phyloP scores from a whole-genome alignment of 2,329 filamentous ascomycete genomes.

The Fonsecaea monophora region DNA sequence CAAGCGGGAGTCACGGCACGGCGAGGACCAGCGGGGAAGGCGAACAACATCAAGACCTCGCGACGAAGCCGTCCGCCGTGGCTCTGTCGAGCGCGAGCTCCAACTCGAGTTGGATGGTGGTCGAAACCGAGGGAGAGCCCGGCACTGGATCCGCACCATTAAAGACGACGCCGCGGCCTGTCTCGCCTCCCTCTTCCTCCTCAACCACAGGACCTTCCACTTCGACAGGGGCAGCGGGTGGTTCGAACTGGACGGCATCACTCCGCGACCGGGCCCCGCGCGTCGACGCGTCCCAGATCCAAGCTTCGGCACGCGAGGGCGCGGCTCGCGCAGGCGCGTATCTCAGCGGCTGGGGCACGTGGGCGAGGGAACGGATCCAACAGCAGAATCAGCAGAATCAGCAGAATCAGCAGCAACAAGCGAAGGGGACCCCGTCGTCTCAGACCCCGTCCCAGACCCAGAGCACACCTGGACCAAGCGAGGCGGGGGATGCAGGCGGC shows the following conservation, averaged over 20 bases:
- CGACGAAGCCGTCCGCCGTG: neutral
- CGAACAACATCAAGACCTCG: slow-evolving; percentile 9
- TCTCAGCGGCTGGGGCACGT: slow-evolving; percentile 67
- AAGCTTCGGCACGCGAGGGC: slow-evolving; percentile 62
- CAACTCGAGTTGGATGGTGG: slow-evolving; percentile 9
- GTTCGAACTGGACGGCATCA: slow-evolving; percentile 42
- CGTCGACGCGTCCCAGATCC: slow-evolving; percentile 59
- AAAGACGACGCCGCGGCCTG: slow-evolving; percentile 34
- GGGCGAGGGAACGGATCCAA: slow-evolving; percentile 57
- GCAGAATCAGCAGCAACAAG: too few species aligned
- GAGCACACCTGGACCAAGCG: neutral
- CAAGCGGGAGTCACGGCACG: slow-evolving; percentile 12
- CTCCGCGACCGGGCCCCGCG: slow-evolving; percentile 38
- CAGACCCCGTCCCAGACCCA: neutral
- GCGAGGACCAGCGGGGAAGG: slow-evolving; percentile 8
- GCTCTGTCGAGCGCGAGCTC: slow-evolving; percentile 11
- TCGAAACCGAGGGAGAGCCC: neutral
- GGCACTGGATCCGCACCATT: slow-evolving; percentile 23
- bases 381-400: slow-evolving; percentile 20
- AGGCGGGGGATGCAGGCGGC: neutral
- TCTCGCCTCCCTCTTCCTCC: slow-evolving; percentile 32
- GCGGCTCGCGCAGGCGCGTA: slow-evolving; percentile 66
- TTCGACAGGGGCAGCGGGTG: neutral
- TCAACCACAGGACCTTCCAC: slow-evolving; percentile 18
- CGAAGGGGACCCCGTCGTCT: neutral